Evolutionary conservation across 805 yeast species (phyloP), one percentile per base, ranked within the genome.

Genomic region (Zygoascus biomembranicola): DNA sequence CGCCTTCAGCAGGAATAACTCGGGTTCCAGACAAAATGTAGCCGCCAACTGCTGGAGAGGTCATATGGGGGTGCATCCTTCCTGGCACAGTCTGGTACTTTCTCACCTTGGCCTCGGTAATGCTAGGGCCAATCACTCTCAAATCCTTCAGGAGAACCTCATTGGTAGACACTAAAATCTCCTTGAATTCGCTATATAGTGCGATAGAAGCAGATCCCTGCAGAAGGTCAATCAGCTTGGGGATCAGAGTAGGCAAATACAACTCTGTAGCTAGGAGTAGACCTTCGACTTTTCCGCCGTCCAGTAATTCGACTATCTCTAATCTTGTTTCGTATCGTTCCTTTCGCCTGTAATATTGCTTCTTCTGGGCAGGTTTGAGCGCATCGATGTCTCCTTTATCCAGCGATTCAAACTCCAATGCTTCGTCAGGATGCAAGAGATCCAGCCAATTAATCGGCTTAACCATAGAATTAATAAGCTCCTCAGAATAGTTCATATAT

Each of bases 31-130:
- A 78, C 59, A 90, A 72, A 2, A 94, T 66, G 66, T 81, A 92
- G 0, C 99, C 99, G 35, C 97, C 98, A 54, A 85, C 90, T 6
- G 96, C 90, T 62, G 88, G 78, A 77, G 85, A 82, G 0, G 97
- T 87, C 99, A 94, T 94, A 56, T 84, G 65, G 0, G 99, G 99
- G 68, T 94, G 99, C 63, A 92, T 74, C 65, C 95, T 82, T 8
- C 98, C 99, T 18, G 95, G 88, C 31, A 92, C 81, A 2, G 97
- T 89, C 72, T 94, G 99, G 66, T 85, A 90, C 49, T 83, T 84
- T 58, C 97, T 79, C 11, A 86, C 94, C 57, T 87, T 76, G 0
- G 95, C 80, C 67, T 90, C 97, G 57, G 79, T 76, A 20, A 92
- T 80, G 14, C 88, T 80, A 5, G 97, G 95, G 0, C 94, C 92